phyloP scores from a whole-genome alignment of 495 filamentous ascomycete genomes.

The Penicillium goetzii region DNA sequence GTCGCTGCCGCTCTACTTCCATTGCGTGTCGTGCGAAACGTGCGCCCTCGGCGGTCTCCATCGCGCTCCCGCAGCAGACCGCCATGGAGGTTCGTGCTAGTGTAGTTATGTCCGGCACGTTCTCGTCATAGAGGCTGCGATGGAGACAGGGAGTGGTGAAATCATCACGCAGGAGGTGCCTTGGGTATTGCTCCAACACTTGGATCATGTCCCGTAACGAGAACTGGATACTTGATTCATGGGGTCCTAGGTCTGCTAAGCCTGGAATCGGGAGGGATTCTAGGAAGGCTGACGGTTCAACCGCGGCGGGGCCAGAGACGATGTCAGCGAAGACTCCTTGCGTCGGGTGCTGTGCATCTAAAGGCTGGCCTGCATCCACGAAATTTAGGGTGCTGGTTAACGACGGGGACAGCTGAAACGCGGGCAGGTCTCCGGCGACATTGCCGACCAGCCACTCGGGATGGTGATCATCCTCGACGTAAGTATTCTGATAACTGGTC shows the following conservation, averaged over 20 bases:
- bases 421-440: not conserved
- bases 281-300: not conserved
- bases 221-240: not conserved
- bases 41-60: conserved; percentile 17
- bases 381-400: not conserved
- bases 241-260: not conserved
- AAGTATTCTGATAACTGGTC: not conserved
- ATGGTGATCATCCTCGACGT: not conserved
- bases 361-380: not conserved
- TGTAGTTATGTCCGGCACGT: conserved; percentile 22
- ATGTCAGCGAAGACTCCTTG: not conserved
- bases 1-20: conserved; percentile 20
- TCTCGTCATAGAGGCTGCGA: conserved; percentile 16
- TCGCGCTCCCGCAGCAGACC: conserved; percentile 23
- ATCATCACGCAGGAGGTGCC: conserved; percentile 9
- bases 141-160: conserved; percentile 19
- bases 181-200: conserved; percentile 15
- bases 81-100: conserved; percentile 22
- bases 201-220: conserved; percentile 4
- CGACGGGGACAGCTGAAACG: not conserved
- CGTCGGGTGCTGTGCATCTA: not conserved
- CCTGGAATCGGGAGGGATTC: not conserved
- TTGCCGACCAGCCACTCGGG: not conserved
- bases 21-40: conserved; percentile 21
- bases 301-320: not conserved